Conservation (phyloP, 164 flowering plant genomes). For the Stephania cephalantha region DNA sequence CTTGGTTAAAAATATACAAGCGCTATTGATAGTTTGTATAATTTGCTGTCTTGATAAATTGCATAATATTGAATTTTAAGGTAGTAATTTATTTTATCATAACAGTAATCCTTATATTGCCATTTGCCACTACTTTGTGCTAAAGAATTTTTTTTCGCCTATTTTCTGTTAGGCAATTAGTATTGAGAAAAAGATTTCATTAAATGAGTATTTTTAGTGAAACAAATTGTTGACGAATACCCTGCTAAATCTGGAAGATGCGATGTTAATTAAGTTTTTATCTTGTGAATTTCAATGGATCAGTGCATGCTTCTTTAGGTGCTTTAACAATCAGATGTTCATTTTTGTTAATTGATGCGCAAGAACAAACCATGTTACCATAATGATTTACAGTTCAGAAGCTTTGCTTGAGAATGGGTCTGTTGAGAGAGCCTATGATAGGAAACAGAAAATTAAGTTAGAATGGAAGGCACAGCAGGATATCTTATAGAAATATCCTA, state of each 20-base stretch:
- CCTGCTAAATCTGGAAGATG: not conserved
- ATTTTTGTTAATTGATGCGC: not conserved
- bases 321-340: not conserved
- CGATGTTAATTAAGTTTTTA: not conserved
- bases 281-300: not conserved
- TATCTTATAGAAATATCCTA: not conserved
- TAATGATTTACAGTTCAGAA: not conserved
- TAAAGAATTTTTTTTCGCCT: not conserved
- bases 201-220: not conserved
- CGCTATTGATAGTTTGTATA: not conserved
- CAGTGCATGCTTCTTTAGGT: not conserved
- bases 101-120: not conserved
- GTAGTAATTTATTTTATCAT: not conserved
- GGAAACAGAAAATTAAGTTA: not conserved
- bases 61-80: not conserved
- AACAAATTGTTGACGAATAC: not conserved
- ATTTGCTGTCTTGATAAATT: not conserved
- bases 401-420: not conserved
- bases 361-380: not conserved
- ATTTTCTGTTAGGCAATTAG: not conserved
- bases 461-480: not conserved
- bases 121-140: not conserved
- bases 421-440: not conserved
- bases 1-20: not conserved
- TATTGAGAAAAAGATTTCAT: not conserved